phyloP scores from a whole-genome alignment of 1,284 basidiomycete species.

The Cutaneotrichosporon sp. region DNA sequence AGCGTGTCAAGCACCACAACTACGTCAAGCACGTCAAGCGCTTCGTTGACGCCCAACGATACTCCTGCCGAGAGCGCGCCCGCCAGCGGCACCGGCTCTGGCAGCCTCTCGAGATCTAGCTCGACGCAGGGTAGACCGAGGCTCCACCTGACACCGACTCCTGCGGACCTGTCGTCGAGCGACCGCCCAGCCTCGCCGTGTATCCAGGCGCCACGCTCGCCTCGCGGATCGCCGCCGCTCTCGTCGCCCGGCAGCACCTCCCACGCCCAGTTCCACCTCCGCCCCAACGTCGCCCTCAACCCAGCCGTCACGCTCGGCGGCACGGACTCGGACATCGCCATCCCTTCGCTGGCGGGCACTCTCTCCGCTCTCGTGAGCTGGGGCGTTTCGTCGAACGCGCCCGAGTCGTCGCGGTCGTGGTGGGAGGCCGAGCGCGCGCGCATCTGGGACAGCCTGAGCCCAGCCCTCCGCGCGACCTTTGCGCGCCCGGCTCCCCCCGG shows the following conservation, averaged over 20 bases:
- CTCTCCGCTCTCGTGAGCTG: conserved; percentile 2
- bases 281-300: not conserved
- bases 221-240: not conserved
- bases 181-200: not conserved
- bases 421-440: conserved; percentile 44
- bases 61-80: not conserved
- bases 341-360: conserved; percentile 3
- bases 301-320: conserved; percentile 4
- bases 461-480: conserved; percentile 50
- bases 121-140: not conserved
- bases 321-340: not conserved
- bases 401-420: conserved; percentile 27
- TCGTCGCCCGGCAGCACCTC: not conserved
- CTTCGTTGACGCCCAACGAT: not conserved
- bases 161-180: not conserved
- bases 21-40: not conserved
- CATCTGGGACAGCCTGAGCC: conserved; percentile 42
- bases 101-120: not conserved
- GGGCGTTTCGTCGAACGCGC: conserved; percentile 4
- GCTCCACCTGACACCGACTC: not conserved
- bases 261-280: not conserved
- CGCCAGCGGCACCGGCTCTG: too few relatives aligned
- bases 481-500: conserved; percentile 44
- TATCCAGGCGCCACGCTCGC: not conserved
- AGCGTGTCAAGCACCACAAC: not conserved